A percentile compares a stretch with the other conserved stretches of the same genome.
phyloP scores from a whole-genome alignment of 148 eudicot genomes.

The Rhododendron ferrugineum region DNA sequence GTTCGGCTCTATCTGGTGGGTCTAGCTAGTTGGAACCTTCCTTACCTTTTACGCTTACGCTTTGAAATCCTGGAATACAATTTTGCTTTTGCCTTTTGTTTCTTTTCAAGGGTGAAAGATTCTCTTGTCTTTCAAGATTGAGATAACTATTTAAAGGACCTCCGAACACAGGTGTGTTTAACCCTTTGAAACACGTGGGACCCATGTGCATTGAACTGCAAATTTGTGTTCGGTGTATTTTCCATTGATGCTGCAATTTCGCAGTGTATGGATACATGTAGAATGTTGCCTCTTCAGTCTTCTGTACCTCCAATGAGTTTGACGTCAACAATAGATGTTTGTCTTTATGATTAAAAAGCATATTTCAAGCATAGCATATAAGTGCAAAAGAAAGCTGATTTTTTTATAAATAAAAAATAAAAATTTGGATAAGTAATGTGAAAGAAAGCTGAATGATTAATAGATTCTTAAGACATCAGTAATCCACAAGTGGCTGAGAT shows the following conservation, averaged over 20 bases:
- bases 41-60: neutral
- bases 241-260: conserved; percentile 12
- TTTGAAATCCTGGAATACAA: neutral
- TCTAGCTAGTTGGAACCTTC: conserved; percentile 12
- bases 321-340: neutral
- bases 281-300: neutral
- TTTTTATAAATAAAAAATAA: neutral
- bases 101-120: conserved; percentile 16
- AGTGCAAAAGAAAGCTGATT: neutral
- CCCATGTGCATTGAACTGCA: neutral
- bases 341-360: neutral
- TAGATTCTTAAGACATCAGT: neutral
- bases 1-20: conserved; percentile 17
- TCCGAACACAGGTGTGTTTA: neutral
- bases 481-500: neutral
- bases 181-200: neutral
- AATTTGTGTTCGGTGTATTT: neutral
- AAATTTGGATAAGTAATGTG: neutral
- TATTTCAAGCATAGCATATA: neutral
- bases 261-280: neutral
- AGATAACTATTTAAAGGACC: neutral
- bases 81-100: conserved; percentile 15
- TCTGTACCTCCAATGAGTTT: neutral
- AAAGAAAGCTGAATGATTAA: neutral
- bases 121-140: conserved; percentile 7